Base-by-base conservation (phyloP, 768 basidiomycete species). In the Pulveroboletus sp. region DNA sequence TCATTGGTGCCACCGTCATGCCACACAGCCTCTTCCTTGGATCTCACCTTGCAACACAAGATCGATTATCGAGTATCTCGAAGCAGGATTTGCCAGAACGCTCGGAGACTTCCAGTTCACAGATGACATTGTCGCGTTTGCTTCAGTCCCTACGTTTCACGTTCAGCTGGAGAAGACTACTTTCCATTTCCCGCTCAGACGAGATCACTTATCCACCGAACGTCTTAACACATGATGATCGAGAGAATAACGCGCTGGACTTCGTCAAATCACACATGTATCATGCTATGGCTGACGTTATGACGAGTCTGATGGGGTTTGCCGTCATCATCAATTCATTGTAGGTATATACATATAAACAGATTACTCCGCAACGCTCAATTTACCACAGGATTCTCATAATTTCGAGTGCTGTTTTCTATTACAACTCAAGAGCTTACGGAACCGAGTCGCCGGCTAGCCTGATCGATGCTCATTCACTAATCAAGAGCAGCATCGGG, bases 21-120 rank as follows among this genome's bases (percentile, higher is more conserved):
- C 93, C 93, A 0, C 93, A 94, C 65, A 86, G 85, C 51, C 74
- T 96, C n/a, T 93, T 89, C 73, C 75, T 96, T 14, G 93, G 93
- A 6, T 91, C 89, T 3, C 80, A 82, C 26, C 79, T 96, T 5
- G 85, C 91, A 3, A 92, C 89, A 0, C 88, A 93, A 63, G 85
- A 93, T 49, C 74, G 93, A 38, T 60, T 90, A 13, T 70, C 72
- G 2, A 67, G 68, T 31, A 45, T 40, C n/a, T 27, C 43, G 5
- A 63, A 67, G 9, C 41, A 17, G 7, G 44, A 53, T 23, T 56
- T 71, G 5, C 52, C 52, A 41, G 55, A 40, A 26, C 38, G 30
- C 30, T 51, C 49, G 1, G 50, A 48, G 8, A 17, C 37, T 16
- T 47, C 42, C 17, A 35, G 47, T 42, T 22, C 19, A 16, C 47